phyloP scores from a whole-genome alignment of 2,329 filamentous ascomycete species.

The Aspergillus ibericus region DNA sequence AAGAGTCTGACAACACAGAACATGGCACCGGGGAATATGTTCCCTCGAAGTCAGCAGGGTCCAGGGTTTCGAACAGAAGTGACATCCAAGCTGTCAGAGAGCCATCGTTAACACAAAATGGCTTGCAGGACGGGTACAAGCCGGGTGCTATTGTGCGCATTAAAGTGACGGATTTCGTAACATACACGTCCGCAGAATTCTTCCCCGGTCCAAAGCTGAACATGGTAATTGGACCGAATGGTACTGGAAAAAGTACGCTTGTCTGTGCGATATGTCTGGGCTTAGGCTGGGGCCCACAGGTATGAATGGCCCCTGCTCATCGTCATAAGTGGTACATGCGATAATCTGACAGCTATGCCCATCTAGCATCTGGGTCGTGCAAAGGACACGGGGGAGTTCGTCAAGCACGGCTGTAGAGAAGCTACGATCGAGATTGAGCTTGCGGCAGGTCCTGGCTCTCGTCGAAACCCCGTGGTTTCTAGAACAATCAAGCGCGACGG shows the following conservation, averaged over 20 bases:
- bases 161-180: conserved; percentile 85
- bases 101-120: not conserved
- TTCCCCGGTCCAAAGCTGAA: conserved; percentile 88
- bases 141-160: conserved; percentile 89
- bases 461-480: conserved; percentile 69
- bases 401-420: conserved; percentile 79
- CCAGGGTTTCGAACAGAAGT: not conserved
- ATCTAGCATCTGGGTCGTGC: conserved; percentile 75
- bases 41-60: not conserved
- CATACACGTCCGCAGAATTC: conserved; percentile 90
- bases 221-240: conserved; percentile 99
- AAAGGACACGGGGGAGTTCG: conserved; percentile 81
- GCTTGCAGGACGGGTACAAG: conserved; percentile 30
- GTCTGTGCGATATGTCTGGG: conserved; percentile 96
- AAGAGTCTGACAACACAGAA: too few relatives aligned
- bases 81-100: not conserved
- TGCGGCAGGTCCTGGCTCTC: conserved; percentile 57
- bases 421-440: conserved; percentile 91
- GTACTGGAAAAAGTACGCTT: conserved; percentile 94
- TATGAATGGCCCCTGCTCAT: conserved; percentile 30
- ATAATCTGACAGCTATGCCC: not conserved
- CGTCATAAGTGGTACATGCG: not conserved
- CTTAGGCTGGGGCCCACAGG: conserved; percentile 74
- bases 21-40: too few relatives aligned
- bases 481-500: conserved; percentile 78